These are phyloP conservation scores for Quercus lobata DNA, from an alignment of 331 rosid species.

Conservation along the genomic window DNA sequence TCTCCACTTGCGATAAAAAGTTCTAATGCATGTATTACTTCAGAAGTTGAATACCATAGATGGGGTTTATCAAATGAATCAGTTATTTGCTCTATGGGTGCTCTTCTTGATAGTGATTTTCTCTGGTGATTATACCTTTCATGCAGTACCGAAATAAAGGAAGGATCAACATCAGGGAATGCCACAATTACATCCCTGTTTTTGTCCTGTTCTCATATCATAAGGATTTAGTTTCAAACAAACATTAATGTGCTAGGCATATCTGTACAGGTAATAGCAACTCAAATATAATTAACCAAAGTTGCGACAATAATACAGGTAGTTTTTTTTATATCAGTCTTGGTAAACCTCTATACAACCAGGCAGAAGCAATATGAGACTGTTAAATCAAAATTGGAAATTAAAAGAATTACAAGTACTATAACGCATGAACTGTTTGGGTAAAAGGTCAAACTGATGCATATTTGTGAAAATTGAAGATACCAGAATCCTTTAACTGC, in stretches of 20 bases:
- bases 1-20: slow-evolving; percentile 67
- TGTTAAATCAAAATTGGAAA: slow-evolving; percentile 7
- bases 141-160: slow-evolving; percentile 36
- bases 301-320: not conserved
- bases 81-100: slow-evolving; percentile 28
- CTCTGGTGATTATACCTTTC: slow-evolving; percentile 15
- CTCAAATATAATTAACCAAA: slow-evolving; percentile 3
- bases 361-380: slow-evolving; percentile 9
- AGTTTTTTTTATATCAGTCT: not conserved
- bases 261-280: slow-evolving; percentile 11
- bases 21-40: slow-evolving; percentile 62
- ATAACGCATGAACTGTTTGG: not conserved
- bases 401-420: not conserved
- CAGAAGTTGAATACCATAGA: slow-evolving; percentile 83
- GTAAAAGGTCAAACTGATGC: slow-evolving; percentile 4
- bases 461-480: slow-evolving; percentile 2
- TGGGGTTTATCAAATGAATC: slow-evolving; percentile 73
- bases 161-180: slow-evolving; percentile 82
- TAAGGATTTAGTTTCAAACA: slow-evolving; percentile 18
- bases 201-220: slow-evolving; percentile 63
- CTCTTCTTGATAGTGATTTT: slow-evolving; percentile 23
- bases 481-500: not conserved
- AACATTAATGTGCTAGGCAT: not conserved
- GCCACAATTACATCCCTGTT: slow-evolving; percentile 87
- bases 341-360: not conserved